phyloP scores from a whole-genome alignment of 306 rosid genomes.

The Pyrus communis region DNA sequence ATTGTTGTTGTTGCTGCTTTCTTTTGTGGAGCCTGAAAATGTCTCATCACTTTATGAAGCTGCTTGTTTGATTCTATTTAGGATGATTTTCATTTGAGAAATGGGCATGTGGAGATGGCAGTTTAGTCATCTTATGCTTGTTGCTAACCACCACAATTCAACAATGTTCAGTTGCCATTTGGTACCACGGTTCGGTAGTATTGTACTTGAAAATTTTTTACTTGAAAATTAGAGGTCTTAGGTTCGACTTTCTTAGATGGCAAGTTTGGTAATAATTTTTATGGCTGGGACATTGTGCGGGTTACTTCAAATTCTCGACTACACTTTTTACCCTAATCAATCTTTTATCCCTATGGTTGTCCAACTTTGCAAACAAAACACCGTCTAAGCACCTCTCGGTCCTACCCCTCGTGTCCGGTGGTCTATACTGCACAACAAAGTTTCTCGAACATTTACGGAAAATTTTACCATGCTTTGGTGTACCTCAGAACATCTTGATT shows the following conservation, averaged over 20 bases:
- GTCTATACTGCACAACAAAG: background rate
- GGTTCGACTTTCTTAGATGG: no score
- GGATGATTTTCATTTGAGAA: background rate
- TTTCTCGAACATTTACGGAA: no score
- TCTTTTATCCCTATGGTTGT: background rate
- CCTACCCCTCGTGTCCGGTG: background rate
- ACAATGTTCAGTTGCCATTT: no score
- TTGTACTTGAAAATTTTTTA: no score
- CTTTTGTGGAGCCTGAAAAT: background rate
- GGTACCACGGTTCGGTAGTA: background rate
- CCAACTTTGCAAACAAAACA: background rate
- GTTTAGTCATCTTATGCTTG: background rate
- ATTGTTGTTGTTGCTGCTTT: no score
- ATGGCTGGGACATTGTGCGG: no score
- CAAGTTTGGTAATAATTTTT: no score
- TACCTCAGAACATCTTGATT: background rate
- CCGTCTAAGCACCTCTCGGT: background rate
- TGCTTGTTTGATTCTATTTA: background rate
- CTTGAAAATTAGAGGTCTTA: no score
- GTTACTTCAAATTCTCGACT: no score
- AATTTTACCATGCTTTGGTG: no score
- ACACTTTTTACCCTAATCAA: no score
- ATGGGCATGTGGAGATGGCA: background rate
- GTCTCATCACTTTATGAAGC: background rate
- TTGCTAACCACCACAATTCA: background rate